Evolutionary conservation across 2,329 filamentous ascomycete genomes (phyloP).

Genomic region (Fusarium poae): DNA sequence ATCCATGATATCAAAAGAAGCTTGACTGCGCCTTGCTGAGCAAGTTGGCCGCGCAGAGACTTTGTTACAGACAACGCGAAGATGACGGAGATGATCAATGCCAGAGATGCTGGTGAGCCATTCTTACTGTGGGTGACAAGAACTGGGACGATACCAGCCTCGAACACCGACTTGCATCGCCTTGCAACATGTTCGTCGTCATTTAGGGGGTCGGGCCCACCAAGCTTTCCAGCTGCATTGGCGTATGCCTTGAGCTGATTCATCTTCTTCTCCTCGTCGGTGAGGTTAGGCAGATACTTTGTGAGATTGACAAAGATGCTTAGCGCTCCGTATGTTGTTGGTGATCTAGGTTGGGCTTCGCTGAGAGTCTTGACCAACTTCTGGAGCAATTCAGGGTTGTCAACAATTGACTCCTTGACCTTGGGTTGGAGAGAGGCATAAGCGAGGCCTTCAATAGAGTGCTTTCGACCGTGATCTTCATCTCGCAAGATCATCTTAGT

Average conservation of each 20-base stretch:
- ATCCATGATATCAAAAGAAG: conserved; percentile 80
- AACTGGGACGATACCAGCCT: conserved; percentile 81
- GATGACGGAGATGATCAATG: conserved; percentile 81
- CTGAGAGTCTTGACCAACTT: conserved; percentile 74
- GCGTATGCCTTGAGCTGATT: conserved; percentile 94
- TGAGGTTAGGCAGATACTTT: conserved; percentile 79
- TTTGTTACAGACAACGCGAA: conserved; percentile 81
- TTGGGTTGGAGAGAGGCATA: conserved; percentile 89
- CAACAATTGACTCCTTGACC: conserved; percentile 84
- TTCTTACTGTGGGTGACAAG: conserved; percentile 82
- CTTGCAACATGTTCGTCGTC: conserved; percentile 80
- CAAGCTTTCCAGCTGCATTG: conserved; percentile 79
- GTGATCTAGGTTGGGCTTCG: conserved; percentile 72
- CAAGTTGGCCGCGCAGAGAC: conserved; percentile 80
- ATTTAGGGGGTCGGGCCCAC: conserved; percentile 75
- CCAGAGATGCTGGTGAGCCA: conserved; percentile 76
- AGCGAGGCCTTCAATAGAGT: conserved; percentile 89
- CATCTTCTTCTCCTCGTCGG: conserved; percentile 94
- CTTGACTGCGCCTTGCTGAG: conserved; percentile 93
- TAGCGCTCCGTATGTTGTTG: conserved; percentile 84
- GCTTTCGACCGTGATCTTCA: conserved; percentile 70
- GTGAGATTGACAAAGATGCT: conserved; percentile 90
- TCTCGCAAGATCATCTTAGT: conserved; percentile 74
- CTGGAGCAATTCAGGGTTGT: conserved; percentile 76
- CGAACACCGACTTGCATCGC: conserved; percentile 83